Evolutionary conservation across 805 yeast species (phyloP), one percentile per base, ranked within the genome.

Genomic region (Lipomyces anomalus): DNA sequence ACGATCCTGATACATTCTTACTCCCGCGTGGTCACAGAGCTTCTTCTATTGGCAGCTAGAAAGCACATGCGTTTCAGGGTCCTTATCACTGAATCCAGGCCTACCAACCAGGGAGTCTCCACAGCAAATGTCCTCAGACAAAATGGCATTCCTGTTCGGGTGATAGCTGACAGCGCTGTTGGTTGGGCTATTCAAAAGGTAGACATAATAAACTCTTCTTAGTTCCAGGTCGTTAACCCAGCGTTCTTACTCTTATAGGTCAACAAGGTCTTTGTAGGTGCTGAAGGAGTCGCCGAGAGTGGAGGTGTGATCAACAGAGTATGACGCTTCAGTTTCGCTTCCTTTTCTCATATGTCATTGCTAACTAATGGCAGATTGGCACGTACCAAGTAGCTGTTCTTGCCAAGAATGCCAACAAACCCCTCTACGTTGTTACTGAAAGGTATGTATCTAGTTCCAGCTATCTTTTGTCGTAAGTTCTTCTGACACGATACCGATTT

Each of bases 241-340:
- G 6, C n/a, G 28, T 16, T 29, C 6, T 7, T 21, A 7, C 4
- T 11, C 22, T 4, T 13, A 4, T 13, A 40, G 37, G 88, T 89
- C 11, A 95, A 90, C 67, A 90, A 92, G 65, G 84, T 92, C 3
- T 76, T 92, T 54, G 92, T 92, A 55, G 99, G 99, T 44, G 98
- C 98, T 1, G 98, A 92, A 67, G 99, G 99, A 56, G 99, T 92
- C 3, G 95, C 95, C 2, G 99, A 92, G 69, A 83, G 94, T 63
- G 99, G 99, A 46, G 99, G 99, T 28, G 87, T 94, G 39, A 90
- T 92, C 56, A 92, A 92, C 66, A 89, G 84, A 56, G 81, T 53
- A 40, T 9, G 57, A 34, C 9, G 21, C 20, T 16, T 37, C 18
- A 11, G 6, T 7, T 41, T 7, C 13, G 17, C 22, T 16, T 41